Conservation (phyloP, 805 yeast species). For the Starmera quercuum region DNA sequence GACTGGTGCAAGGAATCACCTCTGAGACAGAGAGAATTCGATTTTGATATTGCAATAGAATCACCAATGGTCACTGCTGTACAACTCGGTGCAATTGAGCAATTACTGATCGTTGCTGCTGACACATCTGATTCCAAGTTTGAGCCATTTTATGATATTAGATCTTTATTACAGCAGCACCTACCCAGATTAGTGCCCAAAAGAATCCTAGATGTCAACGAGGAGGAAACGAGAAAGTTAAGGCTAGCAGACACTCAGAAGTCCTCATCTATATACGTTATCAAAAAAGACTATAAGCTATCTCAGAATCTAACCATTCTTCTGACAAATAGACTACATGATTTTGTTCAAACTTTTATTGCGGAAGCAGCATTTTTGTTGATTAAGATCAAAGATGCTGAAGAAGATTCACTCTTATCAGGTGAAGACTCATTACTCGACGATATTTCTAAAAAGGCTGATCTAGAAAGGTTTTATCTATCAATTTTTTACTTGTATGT, state of each 20-base stretch:
- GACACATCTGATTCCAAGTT: constrained; percentile 42
- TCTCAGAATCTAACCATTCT: constrained; percentile 18
- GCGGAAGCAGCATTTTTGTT: constrained; percentile 58
- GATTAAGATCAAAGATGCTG: constrained; percentile 62
- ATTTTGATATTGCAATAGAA: constrained; percentile 49
- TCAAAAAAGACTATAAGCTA: constrained; percentile 13
- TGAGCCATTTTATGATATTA: constrained; percentile 53
- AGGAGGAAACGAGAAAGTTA: constrained; percentile 28
- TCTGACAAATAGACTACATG: constrained; percentile 36
- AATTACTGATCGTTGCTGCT: constrained; percentile 51
- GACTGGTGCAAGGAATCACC: constrained; percentile 57
- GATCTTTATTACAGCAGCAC: constrained; percentile 58
- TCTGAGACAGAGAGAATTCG: constrained; percentile 35
- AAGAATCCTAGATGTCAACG: constrained; percentile 44
- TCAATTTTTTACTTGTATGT: constrained; percentile 64
- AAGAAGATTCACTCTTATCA: constrained; percentile 64
- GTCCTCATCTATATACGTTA: constrained; percentile 10
- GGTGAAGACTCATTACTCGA: constrained; percentile 50
- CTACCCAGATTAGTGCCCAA: constrained; percentile 50
- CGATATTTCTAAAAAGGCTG: constrained; percentile 65
- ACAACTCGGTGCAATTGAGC: constrained; percentile 65
- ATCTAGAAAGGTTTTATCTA: constrained; percentile 80
- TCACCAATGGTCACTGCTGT: constrained; percentile 52
- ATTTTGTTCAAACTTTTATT: constrained; percentile 48
- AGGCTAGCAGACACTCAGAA: constrained; percentile 18